Evolutionary conservation across 148 eudicot genomes (phyloP).

Genomic region (Camellia granthamiana): DNA sequence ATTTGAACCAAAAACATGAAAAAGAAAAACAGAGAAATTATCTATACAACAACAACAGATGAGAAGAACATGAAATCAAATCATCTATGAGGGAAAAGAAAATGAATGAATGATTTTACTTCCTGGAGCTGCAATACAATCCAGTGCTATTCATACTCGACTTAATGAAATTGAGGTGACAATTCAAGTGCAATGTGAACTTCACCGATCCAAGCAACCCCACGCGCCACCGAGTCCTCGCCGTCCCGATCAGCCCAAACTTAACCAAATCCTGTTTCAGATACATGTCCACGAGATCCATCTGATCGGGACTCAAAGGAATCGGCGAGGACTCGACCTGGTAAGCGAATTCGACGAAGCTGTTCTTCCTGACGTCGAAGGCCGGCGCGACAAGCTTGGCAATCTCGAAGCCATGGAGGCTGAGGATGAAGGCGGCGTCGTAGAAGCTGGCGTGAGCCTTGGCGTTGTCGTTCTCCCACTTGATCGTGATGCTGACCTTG

Average conservation of each 20-base stretch:
- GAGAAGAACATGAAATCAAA: no score
- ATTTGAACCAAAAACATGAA: no score
- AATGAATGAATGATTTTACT: conserved; percentile 14
- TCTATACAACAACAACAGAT: no score
- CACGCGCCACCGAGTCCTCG: conserved; percentile 65
- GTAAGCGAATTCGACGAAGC: conserved; percentile 29
- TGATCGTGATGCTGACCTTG: conserved; percentile 37
- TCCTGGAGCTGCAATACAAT: conserved; percentile 46
- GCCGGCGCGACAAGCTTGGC: conserved; percentile 41
- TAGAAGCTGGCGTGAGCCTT: conserved; percentile 59
- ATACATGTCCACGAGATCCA: conserved; percentile 24
- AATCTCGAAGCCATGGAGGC: conserved; percentile 39
- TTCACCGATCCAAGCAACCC: conserved; percentile 55
- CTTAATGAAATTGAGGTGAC: conserved; percentile 33
- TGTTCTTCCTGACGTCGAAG: conserved; percentile 47
- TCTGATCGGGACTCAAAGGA: conserved; percentile 39
- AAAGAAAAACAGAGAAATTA: no score
- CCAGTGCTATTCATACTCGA: conserved; percentile 17
- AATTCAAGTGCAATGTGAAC: conserved; percentile 46
- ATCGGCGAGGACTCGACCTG: conserved; percentile 39
- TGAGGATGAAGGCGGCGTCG: conserved; percentile 35
- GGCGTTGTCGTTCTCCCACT: conserved; percentile 59
- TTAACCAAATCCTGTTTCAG: conserved; percentile 30
- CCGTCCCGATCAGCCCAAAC: conserved; percentile 47
- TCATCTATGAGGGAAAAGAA: no score